Evolutionary conservation across 352 stramenopile species (phyloP).

Genomic region (Pythium brachiatum): DNA sequence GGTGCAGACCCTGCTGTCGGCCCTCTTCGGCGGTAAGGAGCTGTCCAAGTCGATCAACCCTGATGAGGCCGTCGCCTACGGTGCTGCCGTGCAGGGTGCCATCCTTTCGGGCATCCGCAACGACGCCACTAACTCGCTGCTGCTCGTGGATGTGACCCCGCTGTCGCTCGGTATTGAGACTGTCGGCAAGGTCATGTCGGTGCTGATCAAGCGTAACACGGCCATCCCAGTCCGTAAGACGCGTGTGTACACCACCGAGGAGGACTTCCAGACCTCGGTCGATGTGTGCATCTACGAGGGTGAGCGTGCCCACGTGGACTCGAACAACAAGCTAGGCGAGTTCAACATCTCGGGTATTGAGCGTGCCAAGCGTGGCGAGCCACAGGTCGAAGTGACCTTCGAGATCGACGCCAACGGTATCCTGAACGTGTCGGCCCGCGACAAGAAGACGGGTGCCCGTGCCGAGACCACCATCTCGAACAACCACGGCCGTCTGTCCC

Average conservation of each 20-base stretch:
- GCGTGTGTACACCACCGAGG: slow-evolving; percentile 39
- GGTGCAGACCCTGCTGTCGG: slow-evolving; percentile 35
- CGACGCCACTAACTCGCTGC: slow-evolving; percentile 60
- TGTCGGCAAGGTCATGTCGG: slow-evolving; percentile 69
- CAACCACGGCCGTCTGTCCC: slow-evolving; percentile 38
- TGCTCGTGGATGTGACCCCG: slow-evolving; percentile 81
- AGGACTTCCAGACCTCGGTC: slow-evolving; percentile 60
- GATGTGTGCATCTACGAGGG: slow-evolving; percentile 76
- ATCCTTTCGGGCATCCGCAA: slow-evolving; percentile 39
- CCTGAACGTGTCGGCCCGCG: slow-evolving; percentile 68
- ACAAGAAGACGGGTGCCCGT: slow-evolving; percentile 56
- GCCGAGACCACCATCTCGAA: slow-evolving; percentile 42
- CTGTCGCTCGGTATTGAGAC: slow-evolving; percentile 76
- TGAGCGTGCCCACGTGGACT: slow-evolving; percentile 67
- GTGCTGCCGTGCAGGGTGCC: slow-evolving; percentile 46
- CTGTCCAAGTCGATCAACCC: slow-evolving; percentile 48
- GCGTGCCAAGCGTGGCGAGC: slow-evolving; percentile 69
- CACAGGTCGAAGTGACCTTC: slow-evolving; percentile 75
- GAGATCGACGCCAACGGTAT: slow-evolving; percentile 70
- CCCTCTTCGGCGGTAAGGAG: slow-evolving; percentile 39
- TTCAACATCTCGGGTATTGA: slow-evolving; percentile 85
- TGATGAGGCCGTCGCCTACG: slow-evolving; percentile 65
- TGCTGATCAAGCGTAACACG: slow-evolving; percentile 79
- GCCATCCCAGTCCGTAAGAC: slow-evolving; percentile 67
- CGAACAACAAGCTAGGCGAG: slow-evolving; percentile 86